A percentile compares a stretch with the other conserved stretches of the same genome.
Conservation (phyloP, 1,139 yeast genomes). For the Wickerhamiella pararugosa region DNA sequence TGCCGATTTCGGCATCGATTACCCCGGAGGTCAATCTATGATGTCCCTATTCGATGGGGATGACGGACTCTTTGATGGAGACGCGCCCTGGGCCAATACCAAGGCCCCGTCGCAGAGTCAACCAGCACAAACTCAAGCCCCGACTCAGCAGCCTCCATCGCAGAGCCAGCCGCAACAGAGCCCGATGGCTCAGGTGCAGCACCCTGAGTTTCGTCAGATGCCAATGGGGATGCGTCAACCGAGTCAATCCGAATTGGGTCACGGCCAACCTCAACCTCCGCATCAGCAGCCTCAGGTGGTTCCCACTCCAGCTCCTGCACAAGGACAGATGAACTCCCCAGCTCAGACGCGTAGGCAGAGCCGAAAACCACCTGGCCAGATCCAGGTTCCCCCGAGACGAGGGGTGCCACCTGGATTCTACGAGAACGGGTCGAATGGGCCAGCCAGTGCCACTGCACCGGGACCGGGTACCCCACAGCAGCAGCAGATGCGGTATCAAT, state of each 20-base stretch:
- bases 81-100: slow-evolving; percentile 1
- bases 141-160: too few relatives aligned
- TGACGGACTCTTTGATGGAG: slow-evolving; percentile 2
- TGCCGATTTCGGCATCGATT: slow-evolving; percentile 7
- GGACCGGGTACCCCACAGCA: slow-evolving; percentile 3
- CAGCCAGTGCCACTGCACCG: slow-evolving; percentile 1
- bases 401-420: background rate
- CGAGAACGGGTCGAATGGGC: slow-evolving; percentile 1
- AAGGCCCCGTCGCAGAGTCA: background rate
- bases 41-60: slow-evolving; percentile 6
- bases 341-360: too few relatives aligned
- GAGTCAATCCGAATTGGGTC: too few relatives aligned
- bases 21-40: slow-evolving; percentile 2
- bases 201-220: too few relatives aligned
- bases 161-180: too few relatives aligned
- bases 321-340: too few relatives aligned
- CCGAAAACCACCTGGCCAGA: background rate
- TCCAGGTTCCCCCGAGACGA: background rate
- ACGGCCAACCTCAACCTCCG: background rate
- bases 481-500: slow-evolving; percentile 7
- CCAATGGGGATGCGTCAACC: background rate
- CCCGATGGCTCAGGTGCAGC: too few relatives aligned
- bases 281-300: background rate
- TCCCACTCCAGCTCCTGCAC: background rate
- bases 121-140: too few relatives aligned